phyloP scores from a whole-genome alignment of 1,284 basidiomycete genomes.

The Bondarzewia mesenterica region DNA sequence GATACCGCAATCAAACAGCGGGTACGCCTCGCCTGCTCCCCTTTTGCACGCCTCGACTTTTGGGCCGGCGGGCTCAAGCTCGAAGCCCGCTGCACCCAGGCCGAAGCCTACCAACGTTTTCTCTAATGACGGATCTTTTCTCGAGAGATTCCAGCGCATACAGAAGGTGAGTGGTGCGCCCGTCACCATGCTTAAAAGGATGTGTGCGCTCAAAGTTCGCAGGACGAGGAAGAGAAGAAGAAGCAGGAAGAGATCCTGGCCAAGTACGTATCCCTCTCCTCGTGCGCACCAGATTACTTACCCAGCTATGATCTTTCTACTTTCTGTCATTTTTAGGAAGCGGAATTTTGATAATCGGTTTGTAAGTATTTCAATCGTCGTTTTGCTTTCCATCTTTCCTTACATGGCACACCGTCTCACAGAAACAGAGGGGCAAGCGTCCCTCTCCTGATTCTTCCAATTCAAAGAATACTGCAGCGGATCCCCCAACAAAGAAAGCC shows the following conservation, averaged over 20 bases:
- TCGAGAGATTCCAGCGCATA: constrained; percentile 46
- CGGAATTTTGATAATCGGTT: constrained; percentile 52
- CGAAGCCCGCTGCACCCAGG: constrained; percentile 24
- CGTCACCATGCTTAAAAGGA: background rate
- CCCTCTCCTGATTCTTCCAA: constrained; percentile 30
- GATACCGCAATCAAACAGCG: constrained; percentile 11
- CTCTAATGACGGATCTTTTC: constrained; percentile 51
- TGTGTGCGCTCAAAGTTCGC: background rate
- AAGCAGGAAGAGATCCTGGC: constrained; percentile 40
- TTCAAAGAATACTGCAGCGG: constrained; percentile 22
- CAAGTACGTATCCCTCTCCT: constrained; percentile 27
- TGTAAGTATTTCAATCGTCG: constrained; percentile 31
- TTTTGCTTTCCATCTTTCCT: background rate
- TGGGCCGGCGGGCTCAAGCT: constrained; percentile 8
- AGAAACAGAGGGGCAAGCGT: constrained; percentile 61
- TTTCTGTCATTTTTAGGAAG: constrained; percentile 33
- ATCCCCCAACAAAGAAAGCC: constrained; percentile 30
- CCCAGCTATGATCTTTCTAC: constrained; percentile 2
- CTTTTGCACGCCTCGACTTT: constrained; percentile 15
- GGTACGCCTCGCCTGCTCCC: constrained; percentile 23
- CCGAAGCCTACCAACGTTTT: constrained; percentile 46
- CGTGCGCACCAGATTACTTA: background rate
- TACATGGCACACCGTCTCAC: constrained; percentile 1
- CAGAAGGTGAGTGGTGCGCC: constrained; percentile 36
- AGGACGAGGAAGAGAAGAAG: constrained; percentile 55